A percentile compares a stretch with the other conserved stretches of the same genome.
Conservation (phyloP, 78 protist species). For the Dictyostelium discoideum region dicty_2.7 NC_007090.3:3651001-3651500, state of each 20-base stretch:
- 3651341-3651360: conserved; percentile 8
- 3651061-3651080: conserved; percentile 3
- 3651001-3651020: conserved; percentile 15
- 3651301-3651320: not conserved
- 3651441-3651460: not conserved
- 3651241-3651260: not conserved
- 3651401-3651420: conserved; percentile 15
- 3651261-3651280: not conserved
- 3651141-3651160: not conserved
- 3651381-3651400: conserved; percentile 27
- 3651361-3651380: conserved; percentile 13
- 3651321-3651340: not conserved
- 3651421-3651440: not conserved
- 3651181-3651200: not conserved
- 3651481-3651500: not conserved
- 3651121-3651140: conserved; percentile 13
- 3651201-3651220: conserved; percentile 28
- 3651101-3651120: not conserved
- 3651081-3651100: not conserved
- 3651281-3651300: not conserved
- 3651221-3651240: not conserved
- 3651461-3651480: not conserved
- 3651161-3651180: not conserved
- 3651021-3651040: not conserved
- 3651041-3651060: not conserved